A percentile compares a stretch with the other conserved stretches of the same genome.
Conservation (phyloP, 148 eudicot genomes). For the Talinum fruticosum region DNA sequence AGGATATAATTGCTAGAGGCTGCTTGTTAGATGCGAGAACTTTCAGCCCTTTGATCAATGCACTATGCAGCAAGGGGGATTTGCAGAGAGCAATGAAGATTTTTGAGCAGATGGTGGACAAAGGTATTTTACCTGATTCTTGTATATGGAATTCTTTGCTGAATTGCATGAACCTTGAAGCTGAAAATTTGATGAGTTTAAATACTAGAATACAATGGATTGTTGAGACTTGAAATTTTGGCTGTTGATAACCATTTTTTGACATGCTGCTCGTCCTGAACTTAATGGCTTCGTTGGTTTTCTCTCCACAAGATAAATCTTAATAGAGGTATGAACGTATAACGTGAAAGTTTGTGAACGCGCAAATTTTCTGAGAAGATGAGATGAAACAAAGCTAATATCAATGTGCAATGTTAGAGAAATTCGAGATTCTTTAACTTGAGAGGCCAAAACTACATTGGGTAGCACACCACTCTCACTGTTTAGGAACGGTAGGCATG, state of each 20-base stretch:
- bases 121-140: constrained; percentile 46
- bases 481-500: not conserved
- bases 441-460: not conserved
- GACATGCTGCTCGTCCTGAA: not conserved
- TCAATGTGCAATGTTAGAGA: not conserved
- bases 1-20: constrained; percentile 58
- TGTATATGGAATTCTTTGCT: constrained; percentile 53
- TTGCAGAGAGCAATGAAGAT: constrained; percentile 41
- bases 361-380: not conserved
- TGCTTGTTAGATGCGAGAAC: constrained; percentile 47
- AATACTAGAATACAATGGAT: constrained; percentile 24
- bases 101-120: constrained; percentile 58
- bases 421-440: not conserved
- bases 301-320: not conserved
- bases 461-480: not conserved
- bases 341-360: not conserved
- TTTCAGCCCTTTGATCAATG: constrained; percentile 49
- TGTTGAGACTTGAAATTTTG: constrained; percentile 21
- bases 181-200: constrained; percentile 15
- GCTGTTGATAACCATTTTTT: not conserved
- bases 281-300: not conserved
- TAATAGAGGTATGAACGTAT: not conserved
- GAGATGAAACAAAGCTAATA: not conserved
- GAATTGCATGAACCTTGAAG: constrained; percentile 26
- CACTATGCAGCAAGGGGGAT: constrained; percentile 46